phyloP scores from a whole-genome alignment of 805 yeast genomes.

The Saturnispora sanitii region DNA sequence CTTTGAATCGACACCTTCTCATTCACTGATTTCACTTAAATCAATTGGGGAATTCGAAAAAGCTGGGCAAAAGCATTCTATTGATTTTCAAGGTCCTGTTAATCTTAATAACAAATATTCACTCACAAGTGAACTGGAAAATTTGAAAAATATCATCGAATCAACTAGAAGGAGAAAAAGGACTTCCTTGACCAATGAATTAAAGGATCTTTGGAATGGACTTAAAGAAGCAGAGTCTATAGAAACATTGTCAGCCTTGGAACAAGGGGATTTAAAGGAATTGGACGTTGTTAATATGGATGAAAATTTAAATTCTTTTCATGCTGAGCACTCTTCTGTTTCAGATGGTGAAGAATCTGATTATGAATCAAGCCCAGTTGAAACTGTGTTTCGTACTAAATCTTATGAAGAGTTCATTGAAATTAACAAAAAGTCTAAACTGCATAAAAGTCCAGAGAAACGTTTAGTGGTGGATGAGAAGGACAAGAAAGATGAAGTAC shows the following conservation, averaged over 20 bases:
- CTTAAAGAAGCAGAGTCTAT: background rate
- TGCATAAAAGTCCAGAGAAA: background rate
- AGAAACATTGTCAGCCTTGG: background rate
- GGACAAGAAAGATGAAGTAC: background rate
- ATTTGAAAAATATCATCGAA: background rate
- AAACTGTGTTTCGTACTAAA: conserved; percentile 10
- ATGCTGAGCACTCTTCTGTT: background rate
- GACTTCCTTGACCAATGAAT: background rate
- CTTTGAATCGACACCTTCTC: background rate
- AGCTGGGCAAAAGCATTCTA: background rate
- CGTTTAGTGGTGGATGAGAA: background rate
- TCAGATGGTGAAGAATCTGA: conserved; percentile 6
- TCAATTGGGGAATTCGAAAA: background rate
- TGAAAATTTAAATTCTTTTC: too few relatives aligned
- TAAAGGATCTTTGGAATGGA: conserved; percentile 1
- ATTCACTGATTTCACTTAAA: background rate
- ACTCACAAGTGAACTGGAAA: background rate
- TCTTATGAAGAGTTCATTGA: conserved; percentile 9
- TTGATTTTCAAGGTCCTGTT: background rate
- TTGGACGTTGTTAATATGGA: background rate
- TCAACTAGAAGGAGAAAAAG: conserved; percentile 1
- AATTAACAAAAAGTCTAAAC: background rate
- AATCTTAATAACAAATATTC: background rate
- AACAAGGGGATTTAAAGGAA: background rate
- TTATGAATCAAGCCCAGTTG: conserved; percentile 11